phyloP scores from a whole-genome alignment of 768 basidiomycete species.

The Inosperma sp. region DNA sequence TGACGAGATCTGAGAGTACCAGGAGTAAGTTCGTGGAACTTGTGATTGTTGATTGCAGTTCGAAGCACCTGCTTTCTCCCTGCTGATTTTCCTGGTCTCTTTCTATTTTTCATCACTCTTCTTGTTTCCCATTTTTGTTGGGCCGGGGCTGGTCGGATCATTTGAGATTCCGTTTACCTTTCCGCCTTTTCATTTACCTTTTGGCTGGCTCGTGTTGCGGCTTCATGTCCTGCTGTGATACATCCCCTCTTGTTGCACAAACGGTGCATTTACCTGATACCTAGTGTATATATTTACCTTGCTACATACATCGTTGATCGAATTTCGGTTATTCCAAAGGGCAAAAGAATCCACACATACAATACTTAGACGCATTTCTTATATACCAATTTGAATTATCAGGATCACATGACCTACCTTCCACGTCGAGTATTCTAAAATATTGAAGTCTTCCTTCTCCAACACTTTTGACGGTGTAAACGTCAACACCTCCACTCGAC shows the following conservation, averaged over 20 bases:
- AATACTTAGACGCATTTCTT: too few species aligned
- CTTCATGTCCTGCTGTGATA: too few species aligned
- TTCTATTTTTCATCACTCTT: background rate
- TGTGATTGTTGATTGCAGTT: background rate
- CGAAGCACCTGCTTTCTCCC: background rate
- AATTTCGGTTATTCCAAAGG: too few species aligned
- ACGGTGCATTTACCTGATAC: too few species aligned
- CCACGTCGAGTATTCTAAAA: background rate
- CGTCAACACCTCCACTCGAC: background rate
- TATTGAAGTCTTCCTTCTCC: background rate
- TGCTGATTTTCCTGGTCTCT: background rate
- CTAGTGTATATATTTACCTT: too few species aligned
- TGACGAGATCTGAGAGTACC: slow-evolving; percentile 18
- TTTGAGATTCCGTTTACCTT: too few species aligned
- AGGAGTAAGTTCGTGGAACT: background rate
- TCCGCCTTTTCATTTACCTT: too few species aligned
- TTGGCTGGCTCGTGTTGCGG: background rate
- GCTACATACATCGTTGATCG: too few species aligned
- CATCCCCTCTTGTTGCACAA: too few species aligned
- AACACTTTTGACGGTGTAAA: background rate
- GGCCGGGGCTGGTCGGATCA: background rate
- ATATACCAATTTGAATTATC: too few species aligned
- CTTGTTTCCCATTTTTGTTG: background rate
- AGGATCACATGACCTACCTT: background rate
- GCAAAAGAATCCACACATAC: too few species aligned